Evolutionary conservation across 176 grass and related monocot genomes (phyloP), one percentile per base, ranked within the genome.

Genomic region (Phragmites australis): DNA sequence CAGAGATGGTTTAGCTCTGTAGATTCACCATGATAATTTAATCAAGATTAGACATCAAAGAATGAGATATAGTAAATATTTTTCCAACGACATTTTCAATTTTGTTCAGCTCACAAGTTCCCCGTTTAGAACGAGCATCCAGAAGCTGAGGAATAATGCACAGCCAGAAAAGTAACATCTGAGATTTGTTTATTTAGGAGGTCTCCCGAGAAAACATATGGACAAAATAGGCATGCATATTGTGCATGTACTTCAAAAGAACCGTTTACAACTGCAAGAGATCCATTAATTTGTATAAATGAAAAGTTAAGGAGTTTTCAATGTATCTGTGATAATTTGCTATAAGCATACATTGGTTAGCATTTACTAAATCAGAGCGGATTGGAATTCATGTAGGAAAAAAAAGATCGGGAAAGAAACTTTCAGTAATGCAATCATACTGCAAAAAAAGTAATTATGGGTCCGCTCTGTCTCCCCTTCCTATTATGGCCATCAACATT

Each of bases 1-100:
- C 18, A 89, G 71, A 76, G 82, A 89, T 81, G 77, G 56, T 76
- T 71, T 70, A 76, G 55, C 70, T 81, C 82, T 89, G 82, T 48
- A 81, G 47, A 61, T 62, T 63, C 34, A 75, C 4, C 81, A 76
- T 8, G 72, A 5, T 9, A 61, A 47, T 64, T 81, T 37, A 80
- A 76, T 75, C 59, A 80, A 69, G 2, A 84, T 37, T 61, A 53
- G 40, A 56, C 11, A 59, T 1, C 8, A 0, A 41, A 68, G 25
- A 16, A 34, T n/a, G 32, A 27, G 2, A 29, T 13, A 8, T 43
- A 83, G 58, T 68, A 48, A 7, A 68, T 77, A 72, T 9, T 44
- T 72, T 44, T 6, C 25, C 16, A 23, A 78, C 57, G 23, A 40
- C n/a, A n/a, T n/a, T n/a, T 78, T 72, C 18, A 30, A 30, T 61